Evolutionary conservation across 192 early-diverging fungal species (phyloP).

Genomic region (Backusella psychrophila): DNA sequence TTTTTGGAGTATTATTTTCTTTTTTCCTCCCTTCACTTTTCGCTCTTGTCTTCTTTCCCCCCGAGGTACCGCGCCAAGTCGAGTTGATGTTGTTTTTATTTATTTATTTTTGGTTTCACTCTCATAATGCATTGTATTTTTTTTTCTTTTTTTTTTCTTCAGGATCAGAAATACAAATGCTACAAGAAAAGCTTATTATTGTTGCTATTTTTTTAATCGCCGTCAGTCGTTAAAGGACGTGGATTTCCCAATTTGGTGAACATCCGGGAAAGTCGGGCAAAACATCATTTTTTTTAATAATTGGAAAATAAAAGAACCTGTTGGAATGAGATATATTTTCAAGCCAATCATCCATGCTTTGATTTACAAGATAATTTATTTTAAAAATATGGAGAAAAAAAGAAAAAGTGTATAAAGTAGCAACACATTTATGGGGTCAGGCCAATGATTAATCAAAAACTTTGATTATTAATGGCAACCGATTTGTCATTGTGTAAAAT

Average conservation of each 20-base stretch:
- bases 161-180: background rate
- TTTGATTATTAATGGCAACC: background rate
- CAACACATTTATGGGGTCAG: background rate
- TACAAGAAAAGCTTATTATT: background rate
- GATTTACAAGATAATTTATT: background rate
- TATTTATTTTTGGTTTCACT: background rate
- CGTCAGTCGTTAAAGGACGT: background rate
- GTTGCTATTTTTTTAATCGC: background rate
- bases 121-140: background rate
- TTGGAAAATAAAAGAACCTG: background rate
- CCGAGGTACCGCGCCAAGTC: background rate
- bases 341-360: background rate
- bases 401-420: background rate
- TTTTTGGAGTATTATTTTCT: background rate
- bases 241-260: background rate
- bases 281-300: background rate
- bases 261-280: background rate
- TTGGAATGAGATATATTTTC: background rate
- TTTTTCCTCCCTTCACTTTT: background rate
- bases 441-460: background rate
- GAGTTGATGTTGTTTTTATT: background rate
- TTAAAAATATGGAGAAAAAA: background rate
- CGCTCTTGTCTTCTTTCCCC: background rate
- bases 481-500: conserved; percentile 3
- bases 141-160: background rate